Evolutionary conservation across 805 yeast genomes (phyloP).

Genomic region (Lipomyces yamadae): DNA sequence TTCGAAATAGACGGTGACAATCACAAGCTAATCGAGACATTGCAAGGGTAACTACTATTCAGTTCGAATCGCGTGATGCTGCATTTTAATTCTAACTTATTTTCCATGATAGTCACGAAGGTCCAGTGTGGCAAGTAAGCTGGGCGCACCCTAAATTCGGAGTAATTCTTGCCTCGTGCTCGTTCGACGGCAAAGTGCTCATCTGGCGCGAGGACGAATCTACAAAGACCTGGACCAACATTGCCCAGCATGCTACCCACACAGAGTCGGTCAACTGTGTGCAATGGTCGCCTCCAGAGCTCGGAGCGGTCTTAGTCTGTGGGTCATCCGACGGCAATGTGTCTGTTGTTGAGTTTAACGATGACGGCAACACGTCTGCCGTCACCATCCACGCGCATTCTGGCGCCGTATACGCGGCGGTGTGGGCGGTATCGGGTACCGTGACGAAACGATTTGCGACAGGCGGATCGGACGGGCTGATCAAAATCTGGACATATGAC

Average conservation of each 20-base stretch:
- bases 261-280: constrained; percentile 94
- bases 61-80: neutral
- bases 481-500: constrained; percentile 79
- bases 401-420: constrained; percentile 91
- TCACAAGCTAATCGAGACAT: constrained; percentile 80
- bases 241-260: constrained; percentile 85
- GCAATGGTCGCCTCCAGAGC: constrained; percentile 96
- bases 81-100: neutral
- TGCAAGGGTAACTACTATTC: constrained; percentile 56
- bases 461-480: constrained; percentile 94
- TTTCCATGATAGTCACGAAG: constrained; percentile 64
- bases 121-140: constrained; percentile 98
- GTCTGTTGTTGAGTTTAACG: constrained; percentile 87
- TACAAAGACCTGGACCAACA: constrained; percentile 70
- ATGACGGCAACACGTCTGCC: constrained; percentile 69
- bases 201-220: constrained; percentile 95
- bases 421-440: constrained; percentile 68
- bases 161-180: constrained; percentile 88
- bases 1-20: constrained; percentile 88
- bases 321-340: constrained; percentile 93
- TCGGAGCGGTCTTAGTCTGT: constrained; percentile 88
- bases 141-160: constrained; percentile 99
- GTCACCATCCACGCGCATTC: constrained; percentile 78
- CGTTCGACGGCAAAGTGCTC: constrained; percentile 92
- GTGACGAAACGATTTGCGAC: constrained; percentile 73